Base-by-base conservation (phyloP, 2,329 filamentous ascomycete genomes). In the Dothiorella sarmentorum region DNA sequence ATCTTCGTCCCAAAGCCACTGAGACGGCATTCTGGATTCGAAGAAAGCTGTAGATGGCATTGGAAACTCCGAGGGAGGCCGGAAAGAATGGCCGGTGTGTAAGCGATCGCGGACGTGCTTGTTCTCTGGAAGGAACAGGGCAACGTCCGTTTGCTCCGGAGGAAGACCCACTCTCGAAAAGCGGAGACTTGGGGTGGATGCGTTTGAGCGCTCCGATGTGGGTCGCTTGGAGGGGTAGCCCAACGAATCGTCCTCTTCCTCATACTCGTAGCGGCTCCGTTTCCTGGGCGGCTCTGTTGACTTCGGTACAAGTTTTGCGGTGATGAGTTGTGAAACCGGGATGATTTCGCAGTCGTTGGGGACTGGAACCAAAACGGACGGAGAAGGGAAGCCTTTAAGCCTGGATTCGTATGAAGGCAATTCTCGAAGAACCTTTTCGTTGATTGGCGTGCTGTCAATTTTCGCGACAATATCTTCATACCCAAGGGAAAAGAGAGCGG, bases 41-140 rank as follows among this genome's bases (percentile, higher is more conserved):
- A 96, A 97, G 75, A 97, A 99, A 55, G 82, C 85, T 65, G 93
- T 88, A 1, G 87, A 84, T 1, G 94, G 94, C 92, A 97, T 97
- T 0, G 85, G 83, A 69, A 91, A 87, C 70, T 97, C 93, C 0
- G 90, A 91, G 0, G 94, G 94, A 15, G 94, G 94, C 57, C 92
- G 83, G 78, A 99, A 97, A 62, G 93, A 90, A 71, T 97, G 92
- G 7, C 90, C 89, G 9, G 91, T 90, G 69, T 97, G 91, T 4
- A 99, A 83, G 15, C 94, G 84, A 69, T 97, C 93, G 59, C 93
- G 85, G 38, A 97, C 91, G 57, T 87, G 83, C 72, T 93, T 95
- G 76, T 95, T 93, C 61, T 96, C 90, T 0, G 90, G 86, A 62
- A 90, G 86, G 74, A 99, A 99, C 0, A 99, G 78, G 1, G 93